Evolutionary conservation across 495 filamentous ascomycete species (phyloP).

Genomic region (Copromyces sp.): DNA sequence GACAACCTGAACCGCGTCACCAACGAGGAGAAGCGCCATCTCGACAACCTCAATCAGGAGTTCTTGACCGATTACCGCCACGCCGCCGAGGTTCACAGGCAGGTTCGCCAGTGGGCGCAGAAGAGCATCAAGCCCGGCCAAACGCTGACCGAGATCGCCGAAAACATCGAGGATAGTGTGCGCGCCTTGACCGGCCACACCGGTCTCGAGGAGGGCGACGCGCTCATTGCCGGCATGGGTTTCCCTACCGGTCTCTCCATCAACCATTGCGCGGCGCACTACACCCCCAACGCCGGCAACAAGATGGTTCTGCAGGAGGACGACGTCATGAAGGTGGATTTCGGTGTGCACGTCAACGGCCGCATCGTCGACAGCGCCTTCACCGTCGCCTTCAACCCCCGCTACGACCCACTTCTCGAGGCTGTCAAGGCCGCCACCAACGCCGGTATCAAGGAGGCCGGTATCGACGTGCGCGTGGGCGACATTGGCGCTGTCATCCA

Average conservation of each 20-base stretch:
- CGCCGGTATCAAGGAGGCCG: conserved; percentile 73
- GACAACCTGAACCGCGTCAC: conserved; percentile 78
- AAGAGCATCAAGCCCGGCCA: conserved; percentile 73
- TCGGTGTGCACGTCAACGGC: conserved; percentile 84
- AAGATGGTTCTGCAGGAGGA: conserved; percentile 70
- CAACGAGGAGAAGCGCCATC: conserved; percentile 75
- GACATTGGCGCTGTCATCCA: conserved; percentile 72
- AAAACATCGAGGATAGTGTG: conserved; percentile 78
- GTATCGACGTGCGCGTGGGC: conserved; percentile 69
- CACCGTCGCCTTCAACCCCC: conserved; percentile 76
- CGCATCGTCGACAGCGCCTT: conserved; percentile 90
- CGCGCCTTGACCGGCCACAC: conserved; percentile 67
- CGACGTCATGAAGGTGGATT: conserved; percentile 91
- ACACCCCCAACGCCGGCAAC: conserved; percentile 83
- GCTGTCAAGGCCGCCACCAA: conserved; percentile 84
- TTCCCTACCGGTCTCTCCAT: conserved; percentile 82
- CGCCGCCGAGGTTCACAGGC: conserved; percentile 78
- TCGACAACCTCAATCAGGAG: conserved; percentile 72
- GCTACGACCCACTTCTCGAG: conserved; percentile 71
- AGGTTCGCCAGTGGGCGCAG: conserved; percentile 76
- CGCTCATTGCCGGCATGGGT: conserved; percentile 70
- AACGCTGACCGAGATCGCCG: conserved; percentile 69
- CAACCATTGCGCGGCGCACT: conserved; percentile 85
- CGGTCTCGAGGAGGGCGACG: conserved; percentile 71
- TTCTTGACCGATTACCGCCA: conserved; percentile 82